Evolutionary conservation across 2,329 filamentous ascomycete genomes (phyloP), one percentile per base, ranked within the genome.

Genomic region (Sodiomyces alkalinus): DNA sequence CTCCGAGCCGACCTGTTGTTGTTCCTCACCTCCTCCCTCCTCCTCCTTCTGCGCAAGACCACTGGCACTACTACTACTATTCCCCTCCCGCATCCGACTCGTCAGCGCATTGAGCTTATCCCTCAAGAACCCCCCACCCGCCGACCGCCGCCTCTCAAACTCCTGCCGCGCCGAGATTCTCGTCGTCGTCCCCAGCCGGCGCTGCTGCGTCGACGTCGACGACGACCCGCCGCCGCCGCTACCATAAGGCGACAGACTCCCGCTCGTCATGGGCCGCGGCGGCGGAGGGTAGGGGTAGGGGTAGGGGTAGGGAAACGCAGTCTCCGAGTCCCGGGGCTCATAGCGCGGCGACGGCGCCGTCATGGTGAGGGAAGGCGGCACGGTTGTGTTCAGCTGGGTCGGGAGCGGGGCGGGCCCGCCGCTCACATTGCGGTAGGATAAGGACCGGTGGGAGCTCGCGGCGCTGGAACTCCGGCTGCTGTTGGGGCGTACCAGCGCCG

Each of bases 391-490:
- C 5, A 37, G 39, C 8, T 36, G 41, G 8, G 23, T 10, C 23
- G 11, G n/a, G n/a, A n/a, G 24, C 35, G 43, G 8, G 48, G 43
- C 7, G 42, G 45, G 15, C 50, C 46, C 5, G 48, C 27, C 27
- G 16, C 27, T 29, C 20, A 17, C 16, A 21, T 29, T 52, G 23
- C 43, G 45, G 33, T 56, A 51, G 0, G 64, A 68, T n/a, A n/a
- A n/a, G n/a, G n/a, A n/a, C n/a, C n/a, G n/a, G 14, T 50, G 53
- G 17, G 51, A 47, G 35, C 58, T 64, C 7, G 62, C 58, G 11
- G 64, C 45, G 40, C 66, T 71, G 29, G 65, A 68, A 43, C 63
- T 63, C 27, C 64, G 55, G 39, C 66, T 70, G n/a, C n/a, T n/a
- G n/a, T n/a, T n/a, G n/a, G n/a, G n/a, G n/a, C n/a, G n/a, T n/a